Evolutionary conservation across 768 basidiomycete species (phyloP).

Genomic region (Rhodotorula taiwanensis): DNA sequence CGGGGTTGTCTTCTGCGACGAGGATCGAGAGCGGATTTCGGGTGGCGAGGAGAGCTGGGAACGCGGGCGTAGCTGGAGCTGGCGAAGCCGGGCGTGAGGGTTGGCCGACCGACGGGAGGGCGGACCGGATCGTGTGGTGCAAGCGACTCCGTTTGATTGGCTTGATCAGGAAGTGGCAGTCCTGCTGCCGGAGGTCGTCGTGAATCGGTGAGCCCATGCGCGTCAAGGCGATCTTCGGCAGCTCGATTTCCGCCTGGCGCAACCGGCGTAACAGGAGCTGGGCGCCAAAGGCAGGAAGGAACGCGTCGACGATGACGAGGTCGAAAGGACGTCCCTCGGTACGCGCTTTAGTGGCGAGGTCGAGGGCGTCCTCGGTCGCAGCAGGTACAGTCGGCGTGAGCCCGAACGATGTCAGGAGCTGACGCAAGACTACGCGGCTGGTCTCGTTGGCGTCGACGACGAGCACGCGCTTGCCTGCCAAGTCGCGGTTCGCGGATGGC

Average conservation of each 20-base stretch:
- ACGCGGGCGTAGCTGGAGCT: conserved; percentile 9
- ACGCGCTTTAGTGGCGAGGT: conserved; percentile 5
- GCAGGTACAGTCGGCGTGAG: neutral
- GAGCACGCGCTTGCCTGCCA: conserved; percentile 26
- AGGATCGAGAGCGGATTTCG: conserved; percentile 29
- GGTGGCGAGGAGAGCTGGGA: conserved; percentile 25
- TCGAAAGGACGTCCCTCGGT: neutral
- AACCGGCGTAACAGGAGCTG: conserved; percentile 28
- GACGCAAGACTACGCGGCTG: conserved; percentile 7
- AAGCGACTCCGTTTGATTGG: conserved; percentile 36
- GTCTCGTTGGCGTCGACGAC: conserved; percentile 30
- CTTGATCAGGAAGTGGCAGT: conserved; percentile 35
- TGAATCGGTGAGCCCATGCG: conserved; percentile 34
- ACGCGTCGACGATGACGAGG: conserved; percentile 32
- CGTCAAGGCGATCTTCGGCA: conserved; percentile 25
- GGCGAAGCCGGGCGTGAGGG: conserved; percentile 6
- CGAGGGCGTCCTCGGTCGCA: conserved; percentile 7
- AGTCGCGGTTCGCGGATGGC: conserved; percentile 17
- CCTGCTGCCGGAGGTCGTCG: conserved; percentile 29
- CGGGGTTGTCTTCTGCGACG: conserved; percentile 31
- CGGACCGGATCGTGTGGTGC: conserved; percentile 30
- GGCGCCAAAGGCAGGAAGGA: conserved; percentile 28
- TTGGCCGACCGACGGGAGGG: conserved; percentile 23
- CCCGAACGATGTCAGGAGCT: conserved; percentile 28
- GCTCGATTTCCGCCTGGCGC: conserved; percentile 17